Evolutionary conservation across 2,329 filamentous ascomycete species (phyloP).

Genomic region (Epichloe sp.): DNA sequence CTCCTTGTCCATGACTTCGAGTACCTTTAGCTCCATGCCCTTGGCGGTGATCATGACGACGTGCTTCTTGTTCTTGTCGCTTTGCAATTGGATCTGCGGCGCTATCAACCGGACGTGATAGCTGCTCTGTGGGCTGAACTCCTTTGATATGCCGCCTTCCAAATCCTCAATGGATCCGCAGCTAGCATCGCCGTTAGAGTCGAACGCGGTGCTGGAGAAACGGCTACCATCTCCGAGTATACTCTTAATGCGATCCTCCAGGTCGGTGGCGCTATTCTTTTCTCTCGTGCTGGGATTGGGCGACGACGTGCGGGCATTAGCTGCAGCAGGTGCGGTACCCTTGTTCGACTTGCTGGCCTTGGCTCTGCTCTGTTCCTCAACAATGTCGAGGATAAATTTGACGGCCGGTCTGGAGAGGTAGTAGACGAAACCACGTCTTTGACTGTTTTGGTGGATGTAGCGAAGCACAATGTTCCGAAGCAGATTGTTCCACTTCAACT

Average conservation of each 20-base stretch:
- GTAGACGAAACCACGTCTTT: slow-evolving; percentile 91
- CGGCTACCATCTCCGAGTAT: slow-evolving; percentile 73
- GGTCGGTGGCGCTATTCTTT: slow-evolving; percentile 47
- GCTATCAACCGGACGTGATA: slow-evolving; percentile 93
- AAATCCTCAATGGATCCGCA: slow-evolving; percentile 44
- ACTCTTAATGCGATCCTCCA: slow-evolving; percentile 77
- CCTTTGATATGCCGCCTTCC: slow-evolving; percentile 65
- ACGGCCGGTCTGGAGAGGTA: slow-evolving; percentile 92
- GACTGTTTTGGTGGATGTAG: slow-evolving; percentile 94
- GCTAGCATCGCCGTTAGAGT: slow-evolving; percentile 19
- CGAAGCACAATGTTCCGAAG: slow-evolving; percentile 91
- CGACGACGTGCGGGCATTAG: slow-evolving; percentile 19
- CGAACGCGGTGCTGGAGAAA: slow-evolving; percentile 43
- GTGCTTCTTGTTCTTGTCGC: slow-evolving; percentile 93
- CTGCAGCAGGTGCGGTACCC: slow-evolving; percentile 11
- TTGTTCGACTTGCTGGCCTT: slow-evolving; percentile 29
- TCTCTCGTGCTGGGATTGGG: slow-evolving; percentile 30
- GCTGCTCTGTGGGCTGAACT: slow-evolving; percentile 82
- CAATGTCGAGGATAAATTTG: slow-evolving; percentile 95
- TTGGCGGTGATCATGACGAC: slow-evolving; percentile 96
- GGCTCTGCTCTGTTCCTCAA: slow-evolving; percentile 79
- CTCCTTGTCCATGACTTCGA: slow-evolving; percentile 96
- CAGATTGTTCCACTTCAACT: slow-evolving; percentile 97
- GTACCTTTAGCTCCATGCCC: slow-evolving; percentile 93
- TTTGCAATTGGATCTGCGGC: slow-evolving; percentile 94